Conservation (phyloP, 225 moss, liverwort and hornwort genomes). For the Climacium dendroides region DNA sequence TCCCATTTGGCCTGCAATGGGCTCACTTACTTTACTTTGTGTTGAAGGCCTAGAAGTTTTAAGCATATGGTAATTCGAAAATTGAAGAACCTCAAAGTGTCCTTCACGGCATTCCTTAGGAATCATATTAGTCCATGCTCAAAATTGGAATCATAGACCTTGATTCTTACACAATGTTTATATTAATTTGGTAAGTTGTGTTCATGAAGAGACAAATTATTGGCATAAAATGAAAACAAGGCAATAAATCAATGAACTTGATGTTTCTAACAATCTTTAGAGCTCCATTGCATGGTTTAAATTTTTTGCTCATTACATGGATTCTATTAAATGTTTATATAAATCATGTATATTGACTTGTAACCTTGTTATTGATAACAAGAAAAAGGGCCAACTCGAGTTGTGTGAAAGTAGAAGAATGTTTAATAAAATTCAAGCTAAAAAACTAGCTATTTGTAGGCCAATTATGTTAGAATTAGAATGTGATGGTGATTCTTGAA, state of each 20-base stretch:
- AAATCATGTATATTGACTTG: neutral
- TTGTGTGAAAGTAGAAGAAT: too few relatives aligned
- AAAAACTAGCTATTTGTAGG: too few relatives aligned
- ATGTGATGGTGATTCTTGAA: neutral
- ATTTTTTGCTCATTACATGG: neutral
- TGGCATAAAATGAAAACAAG: too few relatives aligned
- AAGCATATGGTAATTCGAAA: too few relatives aligned
- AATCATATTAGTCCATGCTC: neutral
- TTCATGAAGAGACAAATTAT: neutral
- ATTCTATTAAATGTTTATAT: neutral
- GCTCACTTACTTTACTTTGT: neutral
- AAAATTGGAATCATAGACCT: neutral
- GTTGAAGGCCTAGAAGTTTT: neutral
- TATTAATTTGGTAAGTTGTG: neutral
- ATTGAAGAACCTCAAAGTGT: rapidly evolving
- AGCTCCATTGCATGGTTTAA: neutral
- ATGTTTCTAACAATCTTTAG: neutral
- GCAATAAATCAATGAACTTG: neutral
- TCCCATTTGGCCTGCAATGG: neutral
- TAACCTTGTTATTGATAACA: neutral
- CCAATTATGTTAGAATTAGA: neutral
- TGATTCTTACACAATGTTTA: neutral
- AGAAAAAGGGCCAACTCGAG: neutral
- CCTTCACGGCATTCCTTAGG: too few relatives aligned
- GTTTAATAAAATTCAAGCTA: too few relatives aligned